Base-by-base conservation (phyloP, 129 eudicot species). In the Lactuca saligna region DNA sequence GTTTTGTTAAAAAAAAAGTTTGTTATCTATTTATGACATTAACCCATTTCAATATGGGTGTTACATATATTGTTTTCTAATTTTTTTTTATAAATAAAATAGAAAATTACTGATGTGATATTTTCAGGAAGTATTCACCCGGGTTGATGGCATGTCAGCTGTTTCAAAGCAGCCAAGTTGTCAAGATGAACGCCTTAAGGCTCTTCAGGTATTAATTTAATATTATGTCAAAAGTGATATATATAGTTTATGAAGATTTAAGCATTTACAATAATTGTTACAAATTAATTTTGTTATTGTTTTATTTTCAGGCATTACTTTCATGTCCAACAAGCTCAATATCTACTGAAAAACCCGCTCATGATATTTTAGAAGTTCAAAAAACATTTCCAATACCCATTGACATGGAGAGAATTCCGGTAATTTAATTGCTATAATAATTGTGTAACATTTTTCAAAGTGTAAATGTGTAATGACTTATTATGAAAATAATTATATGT, bases 291-390 rank as follows among this genome's bases (percentile, higher is more conserved):
- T 54, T 69, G 20, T 54, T 16, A 1, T 2, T 56, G 42, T 78
- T 57, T 16, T 59, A 20, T 59, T 42, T 71, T 55, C 59, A 88
- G 96, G 96, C 96, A 39, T 79, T 88, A 61, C 79, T 88, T 62
- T 80, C 96, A 61, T 88, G 96, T 72, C 96, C 91, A 63, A 88
- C 96, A 46, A 80, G 78, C 80, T 88, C 96, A 37, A 88, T 88
- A 37, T 78, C 64, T 60, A 88, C 96, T 6, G 88, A 78, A 78
- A 79, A 73, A 57, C 86, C 88, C 48, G 69, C 78, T 78, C 79
- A 14, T 59, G 89, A 85, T 66, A 82, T 88, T 46, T 6, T 75
- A 57, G 78, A 85, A 69, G 91, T 80, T 70, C 88, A 88, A 50
- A 85, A 85, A 70, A 88, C 96, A 35, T 80, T 88, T 66, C 96